These are phyloP conservation scores for Rhodomyrtus psidioides DNA, from an alignment of 441 rosid species.

Conservation along the genomic window DNA sequence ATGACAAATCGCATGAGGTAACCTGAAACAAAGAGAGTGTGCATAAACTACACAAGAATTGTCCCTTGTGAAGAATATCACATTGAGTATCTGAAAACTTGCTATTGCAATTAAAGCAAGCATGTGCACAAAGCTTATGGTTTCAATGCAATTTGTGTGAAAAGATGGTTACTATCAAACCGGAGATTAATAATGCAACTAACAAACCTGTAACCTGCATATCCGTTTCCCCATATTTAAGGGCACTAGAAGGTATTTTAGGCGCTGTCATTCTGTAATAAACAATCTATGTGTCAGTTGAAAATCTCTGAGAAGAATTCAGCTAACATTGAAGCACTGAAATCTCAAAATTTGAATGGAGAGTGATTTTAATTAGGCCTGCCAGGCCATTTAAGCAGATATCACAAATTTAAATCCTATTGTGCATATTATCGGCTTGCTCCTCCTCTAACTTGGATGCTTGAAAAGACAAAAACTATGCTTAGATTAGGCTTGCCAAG, in stretches of 20 bases:
- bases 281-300: background rate
- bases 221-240: slow-evolving; percentile 70
- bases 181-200: background rate
- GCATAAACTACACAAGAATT: background rate
- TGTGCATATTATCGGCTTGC: background rate
- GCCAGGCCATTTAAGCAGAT: background rate
- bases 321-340: background rate
- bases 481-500: background rate
- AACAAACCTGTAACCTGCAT: slow-evolving; percentile 59
- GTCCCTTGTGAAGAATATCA: background rate
- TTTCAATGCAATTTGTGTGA: background rate
- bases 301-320: background rate
- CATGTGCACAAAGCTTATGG: background rate
- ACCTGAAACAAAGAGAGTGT: slow-evolving; percentile 28
- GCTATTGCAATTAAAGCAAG: background rate
- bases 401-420: background rate
- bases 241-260: slow-evolving; percentile 60
- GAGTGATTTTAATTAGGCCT: background rate
- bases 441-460: background rate
- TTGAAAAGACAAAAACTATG: background rate
- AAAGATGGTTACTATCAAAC: background rate
- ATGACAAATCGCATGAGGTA: slow-evolving; percentile 62
- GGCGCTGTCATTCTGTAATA: slow-evolving; percentile 86
- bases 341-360: background rate
- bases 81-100: background rate